Percentiles rank a stretch among this genome's conserved stretches.
Conservation (phyloP, 768 basidiomycete species). For the Termitomyces sp. region DNA sequence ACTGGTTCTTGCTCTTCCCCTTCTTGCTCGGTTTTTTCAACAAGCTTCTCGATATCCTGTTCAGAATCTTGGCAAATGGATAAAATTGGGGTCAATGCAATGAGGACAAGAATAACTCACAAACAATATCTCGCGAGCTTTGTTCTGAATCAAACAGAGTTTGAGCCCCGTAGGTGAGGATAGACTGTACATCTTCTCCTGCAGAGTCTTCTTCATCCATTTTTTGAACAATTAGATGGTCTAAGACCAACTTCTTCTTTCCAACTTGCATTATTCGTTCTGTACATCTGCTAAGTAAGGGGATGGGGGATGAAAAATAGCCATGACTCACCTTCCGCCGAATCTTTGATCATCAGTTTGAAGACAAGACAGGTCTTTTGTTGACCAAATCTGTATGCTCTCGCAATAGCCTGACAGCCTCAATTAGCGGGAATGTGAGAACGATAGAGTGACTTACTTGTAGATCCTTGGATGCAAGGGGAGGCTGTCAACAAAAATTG, state of each 20-base stretch:
- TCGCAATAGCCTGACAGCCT: constrained; percentile 77
- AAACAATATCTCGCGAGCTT: constrained; percentile 64
- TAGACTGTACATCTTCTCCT: constrained; percentile 81
- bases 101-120: constrained; percentile 37
- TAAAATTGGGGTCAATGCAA: not conserved
- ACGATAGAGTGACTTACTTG: constrained; percentile 55
- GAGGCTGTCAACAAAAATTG: not conserved
- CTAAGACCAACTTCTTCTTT: constrained; percentile 93
- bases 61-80: constrained; percentile 57
- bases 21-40: constrained; percentile 81
- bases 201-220: constrained; percentile 81
- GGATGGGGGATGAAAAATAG: not conserved
- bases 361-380: constrained; percentile 93
- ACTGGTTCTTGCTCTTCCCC: constrained; percentile 51
- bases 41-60: constrained; percentile 80
- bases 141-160: constrained; percentile 74
- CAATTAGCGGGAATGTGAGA: not conserved
- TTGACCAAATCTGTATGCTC: constrained; percentile 94
- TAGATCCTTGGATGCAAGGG: constrained; percentile 56
- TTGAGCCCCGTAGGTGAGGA: constrained; percentile 86
- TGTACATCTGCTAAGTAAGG: constrained; percentile 30
- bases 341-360: constrained; percentile 93
- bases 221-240: constrained; percentile 94
- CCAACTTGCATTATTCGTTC: constrained; percentile 90
- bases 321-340: constrained; percentile 69